Evolutionary conservation across 176 grass and related monocot species (phyloP), one percentile per base, ranked within the genome.

Genomic region (Dactylis glomerata): DNA sequence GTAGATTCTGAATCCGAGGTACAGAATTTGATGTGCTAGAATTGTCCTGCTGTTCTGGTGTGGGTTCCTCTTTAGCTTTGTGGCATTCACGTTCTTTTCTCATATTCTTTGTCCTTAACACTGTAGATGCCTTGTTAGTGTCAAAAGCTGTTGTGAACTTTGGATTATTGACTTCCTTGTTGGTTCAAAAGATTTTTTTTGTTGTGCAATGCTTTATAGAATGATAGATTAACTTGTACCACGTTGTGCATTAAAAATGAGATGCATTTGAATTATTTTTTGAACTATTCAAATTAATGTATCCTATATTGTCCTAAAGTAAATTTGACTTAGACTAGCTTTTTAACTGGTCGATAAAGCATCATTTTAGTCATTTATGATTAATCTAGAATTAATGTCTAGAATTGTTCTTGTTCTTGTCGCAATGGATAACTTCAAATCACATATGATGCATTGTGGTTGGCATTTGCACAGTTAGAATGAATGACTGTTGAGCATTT

Each of bases 131-230:
- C 41, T 80, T 66, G 41, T 42, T 42, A 47, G 4, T 22, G 71
- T 27, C 42, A 41, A 33, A 76, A 76, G 26, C 57, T 45, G 26
- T 36, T 52, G 9, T 52, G 57, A 32, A 81, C 11, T 30, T 76
- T 52, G 58, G 5, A 66, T 45, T 31, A 32, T 50, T 67, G 3
- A 62, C 20, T 33, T 10, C 38, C 50, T 47, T 57, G 4, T 44
- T 34, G 19, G 13, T 45, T 72, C 66, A 72, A 14, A 45, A 45
- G 38, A 73, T 72, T 47, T 20, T 47, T 20, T 59, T 11, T 80
- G 5, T 47, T 37, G 40, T 51, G 40, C 54, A 38, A 62, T 84
- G 57, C 46, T 86, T 80, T 58, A 22, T 59, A 44, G 32, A 86
- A 28, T 30, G 11, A 28, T 2, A 10, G 67, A 37, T 49, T 46